These are phyloP conservation scores for Fusarium dimerum DNA, from an alignment of 2,329 filamentous ascomycete species.

Conservation along the genomic window DNA sequence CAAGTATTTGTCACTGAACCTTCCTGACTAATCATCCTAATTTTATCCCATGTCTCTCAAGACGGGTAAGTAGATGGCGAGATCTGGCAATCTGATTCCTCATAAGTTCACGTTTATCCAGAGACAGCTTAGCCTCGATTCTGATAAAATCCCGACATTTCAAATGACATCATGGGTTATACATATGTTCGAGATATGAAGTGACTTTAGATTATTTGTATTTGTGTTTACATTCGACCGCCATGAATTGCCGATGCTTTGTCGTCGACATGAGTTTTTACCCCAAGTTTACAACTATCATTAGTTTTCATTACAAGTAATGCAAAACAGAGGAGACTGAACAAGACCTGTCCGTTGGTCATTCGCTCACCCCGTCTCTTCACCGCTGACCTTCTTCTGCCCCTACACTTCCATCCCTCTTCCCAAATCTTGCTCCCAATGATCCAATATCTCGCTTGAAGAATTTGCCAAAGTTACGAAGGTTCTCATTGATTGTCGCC, in stretches of 20 bases:
- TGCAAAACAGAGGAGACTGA: not conserved
- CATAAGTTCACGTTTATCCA: not conserved
- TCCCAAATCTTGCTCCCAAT: conserved; percentile 73
- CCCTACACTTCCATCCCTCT: conserved; percentile 49
- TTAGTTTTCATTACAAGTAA: not conserved
- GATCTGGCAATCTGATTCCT: not conserved
- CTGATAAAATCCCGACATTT: not conserved
- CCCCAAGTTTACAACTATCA: not conserved
- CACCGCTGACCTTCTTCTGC: conserved; percentile 29
- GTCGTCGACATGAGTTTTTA: too few species aligned
- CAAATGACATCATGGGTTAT: not conserved
- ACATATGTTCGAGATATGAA: not conserved
- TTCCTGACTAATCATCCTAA: not conserved
- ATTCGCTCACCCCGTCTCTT: not conserved
- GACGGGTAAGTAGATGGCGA: not conserved
- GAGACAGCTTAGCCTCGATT: not conserved
- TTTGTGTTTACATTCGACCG: too few species aligned
- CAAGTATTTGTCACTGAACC: too few species aligned
- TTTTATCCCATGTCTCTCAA: not conserved
- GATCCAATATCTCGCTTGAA: conserved; percentile 85
- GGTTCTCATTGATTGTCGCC: conserved; percentile 83
- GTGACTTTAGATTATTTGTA: too few species aligned
- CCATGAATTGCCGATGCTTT: too few species aligned
- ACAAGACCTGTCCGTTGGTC: not conserved
- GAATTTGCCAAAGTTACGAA: conserved; percentile 96